Evolutionary conservation across 768 basidiomycete species (phyloP), one percentile per base, ranked within the genome.

Genomic region (Pulveroboletus sp.): DNA sequence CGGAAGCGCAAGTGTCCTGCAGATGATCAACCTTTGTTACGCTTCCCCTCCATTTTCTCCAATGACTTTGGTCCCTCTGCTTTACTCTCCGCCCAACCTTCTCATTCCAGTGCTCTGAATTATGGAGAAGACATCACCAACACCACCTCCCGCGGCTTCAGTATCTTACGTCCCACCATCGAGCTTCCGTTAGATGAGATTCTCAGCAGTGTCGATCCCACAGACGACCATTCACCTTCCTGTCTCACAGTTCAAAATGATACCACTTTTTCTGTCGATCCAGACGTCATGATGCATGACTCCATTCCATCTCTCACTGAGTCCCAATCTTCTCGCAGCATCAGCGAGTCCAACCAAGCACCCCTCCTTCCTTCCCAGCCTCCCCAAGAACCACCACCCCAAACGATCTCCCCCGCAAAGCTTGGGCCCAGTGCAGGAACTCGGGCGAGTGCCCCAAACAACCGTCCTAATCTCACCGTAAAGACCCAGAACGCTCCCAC

Each of bases 101-200:
- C 86, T n/a, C 65, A 81, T 30, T 79, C 84, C 64, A 83, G 74
- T 53, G 65, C 76, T 47, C 78, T 84, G 79, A 86, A 81, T 60
- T 90, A 90, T 65, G 89, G 86, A 46, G 89, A 90, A 69, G 87
- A 82, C 41, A 73, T 83, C 59, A 78, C 71, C 60, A 69, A 73
- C 53, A 68, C 72, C 17, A 62, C 64, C 49, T 72, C 78, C 20
- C 77, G 81, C 49, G 70, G 75, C 29, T 78, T 89, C 60, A 77
- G 76, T 66, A 81, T 91, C 53, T 47, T 68, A 19, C 81, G 89
- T 11, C 90, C 89, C 0, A 91, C 90, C 36, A 90, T 91, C 61
- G 89, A 92, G 63, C 80, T 91, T 23, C 84, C 86, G 5, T 78
- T 92, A n/a, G 89, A 93, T 56, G 89, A 93, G 53, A 75, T 92